Evolutionary conservation across 169 alveolate species (phyloP), one percentile per base, ranked within the genome.

Genomic region (Plasmodium relictum): DNA sequence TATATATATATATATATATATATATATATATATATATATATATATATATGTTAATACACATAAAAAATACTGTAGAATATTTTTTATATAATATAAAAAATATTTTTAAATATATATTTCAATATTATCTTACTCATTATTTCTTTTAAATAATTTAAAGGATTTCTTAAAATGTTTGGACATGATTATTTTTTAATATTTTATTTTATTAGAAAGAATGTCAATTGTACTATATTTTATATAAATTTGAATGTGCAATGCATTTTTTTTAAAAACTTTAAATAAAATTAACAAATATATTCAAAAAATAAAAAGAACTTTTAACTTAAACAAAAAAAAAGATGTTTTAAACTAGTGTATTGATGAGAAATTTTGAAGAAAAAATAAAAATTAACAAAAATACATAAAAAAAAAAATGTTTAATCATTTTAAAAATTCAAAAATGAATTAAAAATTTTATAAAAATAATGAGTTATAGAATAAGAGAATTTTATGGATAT

Each of bases 131-230:
- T 78, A 78, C 89, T 63, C 56, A 58, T 78, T 45, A 45, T 78
- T 52, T 37, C 89, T 76, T 66, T 65, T 78, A 37, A 78, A 20
- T 20, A 63, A 31, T 26, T 78, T 50, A 58, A 66, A 76, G 8
- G 76, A 63, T 78, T 78, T 78, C 72, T 7, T 63, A 78, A 63
- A 78, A 63, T 63, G 59, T 45, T 63, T 20, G 74, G 76, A 63
- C 76, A 65, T 62, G 22, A 45, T 78, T 78, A 41, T 72, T 45
- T 50, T 54, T 37, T 74, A 31, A 14, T 66, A 48, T 26, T 39
- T 56, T 74, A 41, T 73, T 12, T 58, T 44, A 26, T 16, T 45
- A 62, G 44, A 9, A 22, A 59, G 7, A 74, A 26, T 66, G 12
- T 66, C 14, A 31, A 42, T 71, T 71, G 22, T 54, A 41, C 16